These are phyloP conservation scores for Viridothelium virens DNA, from an alignment of 495 filamentous ascomycete species.

Conservation along the genomic window DNA sequence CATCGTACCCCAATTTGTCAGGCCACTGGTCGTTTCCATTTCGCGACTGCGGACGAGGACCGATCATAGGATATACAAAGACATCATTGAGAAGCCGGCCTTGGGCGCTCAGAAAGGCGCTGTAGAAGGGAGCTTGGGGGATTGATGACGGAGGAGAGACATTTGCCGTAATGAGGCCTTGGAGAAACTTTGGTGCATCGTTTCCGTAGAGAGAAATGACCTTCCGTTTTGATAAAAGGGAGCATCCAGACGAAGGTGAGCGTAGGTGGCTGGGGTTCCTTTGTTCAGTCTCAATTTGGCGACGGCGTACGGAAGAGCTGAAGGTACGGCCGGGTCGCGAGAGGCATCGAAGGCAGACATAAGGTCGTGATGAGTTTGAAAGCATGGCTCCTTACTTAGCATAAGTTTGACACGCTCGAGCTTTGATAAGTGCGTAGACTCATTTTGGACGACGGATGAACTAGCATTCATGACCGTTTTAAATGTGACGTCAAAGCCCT, in stretches of 20 bases:
- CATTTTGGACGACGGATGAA: background rate
- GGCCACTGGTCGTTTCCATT: background rate
- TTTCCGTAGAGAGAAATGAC: conserved; percentile 69
- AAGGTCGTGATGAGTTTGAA: background rate
- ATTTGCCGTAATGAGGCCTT: conserved; percentile 76
- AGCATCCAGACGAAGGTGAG: conserved; percentile 43
- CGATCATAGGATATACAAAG: conserved; percentile 62
- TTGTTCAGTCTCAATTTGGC: background rate
- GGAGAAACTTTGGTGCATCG: conserved; percentile 76
- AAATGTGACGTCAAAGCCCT: too few relatives aligned
- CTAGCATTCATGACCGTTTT: background rate
- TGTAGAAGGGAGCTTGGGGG: conserved; percentile 52
- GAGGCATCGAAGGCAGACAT: background rate
- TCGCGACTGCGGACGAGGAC: conserved; percentile 17
- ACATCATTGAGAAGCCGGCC: conserved; percentile 81
- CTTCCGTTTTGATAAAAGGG: conserved; percentile 58
- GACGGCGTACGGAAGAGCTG: background rate
- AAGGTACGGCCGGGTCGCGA: background rate
- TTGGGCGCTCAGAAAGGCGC: conserved; percentile 75
- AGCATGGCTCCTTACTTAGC: background rate
- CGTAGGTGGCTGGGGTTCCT: conserved; percentile 15
- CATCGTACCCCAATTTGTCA: conserved; percentile 23
- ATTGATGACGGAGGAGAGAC: conserved; percentile 42
- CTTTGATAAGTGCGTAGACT: background rate
- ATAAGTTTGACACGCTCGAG: background rate